Base-by-base conservation (phyloP, 345 rosid genomes). In the Zanthoxylum bungeanum region DNA sequence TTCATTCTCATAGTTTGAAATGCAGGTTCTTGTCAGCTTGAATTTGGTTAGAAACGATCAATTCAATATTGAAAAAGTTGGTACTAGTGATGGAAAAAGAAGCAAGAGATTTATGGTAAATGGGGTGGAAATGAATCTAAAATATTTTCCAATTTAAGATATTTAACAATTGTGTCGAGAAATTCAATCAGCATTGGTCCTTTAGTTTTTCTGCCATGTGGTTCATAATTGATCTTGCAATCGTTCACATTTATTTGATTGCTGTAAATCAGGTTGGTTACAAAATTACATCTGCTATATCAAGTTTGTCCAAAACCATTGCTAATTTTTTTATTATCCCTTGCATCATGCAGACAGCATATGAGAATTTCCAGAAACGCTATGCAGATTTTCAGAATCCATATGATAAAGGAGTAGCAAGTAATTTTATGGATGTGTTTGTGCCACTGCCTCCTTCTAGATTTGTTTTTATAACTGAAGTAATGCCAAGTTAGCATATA, bases 141-240 rank as follows among this genome's bases (percentile, higher is more conserved):
- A 84, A 56, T 84, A 73, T 36, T 81, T 83, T 52, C 68, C 67
- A 37, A 70, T 70, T 60, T 22, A 77, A 55, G 80, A 58, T 81
- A 34, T 77, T 64, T 49, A 72, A 79, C 79, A 79, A 79, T 9
- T 81, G 85, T 60, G 85, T 84, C 5, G 80, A 79, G 58, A 84
- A 69, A 53, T 81, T 79, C 24, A 83, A 84, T 62, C 87, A 81
- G 52, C 83, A 77, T 36, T 75, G 85, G 19, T 14, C 66, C 19
- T 78, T 78, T 51, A 81, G 81, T 51, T 84, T 76, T 60, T 59
- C 77, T 3, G 79, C 81, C 25, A 65, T 66, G 47, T 75, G 77
- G 47, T 81, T 83, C 76, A 57, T 78, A 4, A 75, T 66, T 47
- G 77, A 80, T 33, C 80, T 83, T 57, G 60, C 51, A 8, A 44